Evolutionary conservation across 768 basidiomycete species (phyloP).

Genomic region (Termitomyces sp.): DNA sequence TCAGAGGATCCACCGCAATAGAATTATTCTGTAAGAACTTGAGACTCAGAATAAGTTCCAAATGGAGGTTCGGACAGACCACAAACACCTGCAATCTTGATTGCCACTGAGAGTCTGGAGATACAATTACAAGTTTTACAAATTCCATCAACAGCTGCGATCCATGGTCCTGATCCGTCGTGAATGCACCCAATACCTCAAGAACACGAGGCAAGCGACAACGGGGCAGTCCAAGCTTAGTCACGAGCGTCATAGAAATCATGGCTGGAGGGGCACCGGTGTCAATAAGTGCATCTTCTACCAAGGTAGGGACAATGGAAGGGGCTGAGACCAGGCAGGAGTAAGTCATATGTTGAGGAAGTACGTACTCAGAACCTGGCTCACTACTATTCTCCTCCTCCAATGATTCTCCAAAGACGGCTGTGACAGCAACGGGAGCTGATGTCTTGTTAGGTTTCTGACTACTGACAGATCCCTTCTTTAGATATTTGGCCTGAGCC

Average conservation of each 20-base stretch:
- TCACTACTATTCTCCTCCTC: not conserved
- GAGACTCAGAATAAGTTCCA: not conserved
- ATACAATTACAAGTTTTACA: not conserved
- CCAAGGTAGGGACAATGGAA: not conserved
- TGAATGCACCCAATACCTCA: too few relatives aligned
- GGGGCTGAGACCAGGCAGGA: not conserved
- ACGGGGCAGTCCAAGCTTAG: not conserved
- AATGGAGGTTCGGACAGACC: not conserved
- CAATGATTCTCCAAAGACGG: not conserved
- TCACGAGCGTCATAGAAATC: not conserved
- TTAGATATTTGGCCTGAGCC: too few relatives aligned
- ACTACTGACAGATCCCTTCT: too few relatives aligned
- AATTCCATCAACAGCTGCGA: too few relatives aligned
- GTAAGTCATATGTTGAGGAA: not conserved
- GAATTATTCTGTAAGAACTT: not conserved
- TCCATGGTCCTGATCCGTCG: too few relatives aligned
- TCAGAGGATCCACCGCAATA: not conserved
- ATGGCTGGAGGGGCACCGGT: not conserved
- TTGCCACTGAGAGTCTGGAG: not conserved
- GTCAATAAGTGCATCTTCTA: not conserved
- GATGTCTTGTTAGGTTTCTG: too few relatives aligned
- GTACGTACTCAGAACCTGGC: not conserved
- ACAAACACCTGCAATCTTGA: not conserved
- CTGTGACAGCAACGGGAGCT: not conserved
- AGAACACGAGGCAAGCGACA: too few relatives aligned